phyloP scores from a whole-genome alignment of 495 filamentous ascomycete species.

The Podospora pseudocomata region DNA sequence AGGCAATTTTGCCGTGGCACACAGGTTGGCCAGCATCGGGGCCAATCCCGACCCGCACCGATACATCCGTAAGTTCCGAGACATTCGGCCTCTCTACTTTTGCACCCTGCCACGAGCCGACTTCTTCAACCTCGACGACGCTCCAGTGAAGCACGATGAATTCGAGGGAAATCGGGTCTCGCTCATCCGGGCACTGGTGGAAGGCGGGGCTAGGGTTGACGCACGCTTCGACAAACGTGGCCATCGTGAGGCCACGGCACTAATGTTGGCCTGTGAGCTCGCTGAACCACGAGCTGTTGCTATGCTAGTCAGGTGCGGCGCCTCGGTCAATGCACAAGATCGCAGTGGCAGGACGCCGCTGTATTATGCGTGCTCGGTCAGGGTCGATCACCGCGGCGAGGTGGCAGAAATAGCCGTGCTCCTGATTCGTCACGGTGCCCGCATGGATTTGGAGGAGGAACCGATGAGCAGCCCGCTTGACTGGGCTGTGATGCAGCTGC shows the following conservation, averaged over 20 bases:
- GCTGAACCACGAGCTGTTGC: constrained; percentile 24
- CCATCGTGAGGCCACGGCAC: constrained; percentile 21
- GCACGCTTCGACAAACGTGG: constrained; percentile 27
- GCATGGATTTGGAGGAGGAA: constrained; percentile 28
- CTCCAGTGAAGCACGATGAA: constrained; percentile 27
- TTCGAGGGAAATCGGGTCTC: constrained; percentile 26
- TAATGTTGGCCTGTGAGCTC: constrained; percentile 31
- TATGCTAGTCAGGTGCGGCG: constrained; percentile 21
- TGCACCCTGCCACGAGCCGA: constrained; percentile 24
- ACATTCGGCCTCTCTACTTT: constrained; percentile 26
- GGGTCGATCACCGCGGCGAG: constrained; percentile 24
- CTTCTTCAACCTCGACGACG: constrained; percentile 28
- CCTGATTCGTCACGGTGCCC: constrained; percentile 19
- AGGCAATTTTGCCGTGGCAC: constrained; percentile 30
- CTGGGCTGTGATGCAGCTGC: constrained; percentile 25
- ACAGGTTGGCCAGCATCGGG: constrained; percentile 25
- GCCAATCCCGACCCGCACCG: constrained; percentile 28
- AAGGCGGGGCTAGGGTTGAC: constrained; percentile 26
- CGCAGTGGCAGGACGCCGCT: constrained; percentile 22
- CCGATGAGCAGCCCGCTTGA: constrained; percentile 22
- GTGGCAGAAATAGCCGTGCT: constrained; percentile 23
- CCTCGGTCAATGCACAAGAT: constrained; percentile 26
- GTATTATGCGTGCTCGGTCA: constrained; percentile 20
- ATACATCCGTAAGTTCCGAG: constrained; percentile 24
- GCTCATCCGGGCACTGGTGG: constrained; percentile 26